Conservation (phyloP, 208 protist species). For the Acanthamoeba quina region DNA sequence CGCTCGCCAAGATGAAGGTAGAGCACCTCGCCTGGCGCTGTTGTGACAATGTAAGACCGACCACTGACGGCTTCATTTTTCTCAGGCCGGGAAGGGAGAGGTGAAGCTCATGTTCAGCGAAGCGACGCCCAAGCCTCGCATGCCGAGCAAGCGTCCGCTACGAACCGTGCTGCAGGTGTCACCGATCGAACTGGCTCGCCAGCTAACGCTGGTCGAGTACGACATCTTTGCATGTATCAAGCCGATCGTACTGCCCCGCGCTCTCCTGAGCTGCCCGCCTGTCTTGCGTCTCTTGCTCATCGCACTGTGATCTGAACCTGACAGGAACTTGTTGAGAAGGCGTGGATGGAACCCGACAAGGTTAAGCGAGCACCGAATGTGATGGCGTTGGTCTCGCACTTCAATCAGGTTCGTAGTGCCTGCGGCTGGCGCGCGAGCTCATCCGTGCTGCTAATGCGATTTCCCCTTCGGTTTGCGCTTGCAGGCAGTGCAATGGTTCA, state of each 20-base stretch:
- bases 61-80: neutral
- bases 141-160: conserved; percentile 28
- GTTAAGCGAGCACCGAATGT: conserved; percentile 51
- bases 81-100: conserved; percentile 25
- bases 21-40: neutral
- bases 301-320: neutral
- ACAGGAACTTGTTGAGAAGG: conserved; percentile 72
- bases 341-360: conserved; percentile 60
- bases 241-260: neutral
- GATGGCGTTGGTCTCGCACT: conserved; percentile 63
- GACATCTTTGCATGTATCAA: conserved; percentile 67
- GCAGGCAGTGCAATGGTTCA: conserved; percentile 65
- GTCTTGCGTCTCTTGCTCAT: neutral
- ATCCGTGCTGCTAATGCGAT: too few relatives aligned
- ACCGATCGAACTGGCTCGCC: conserved; percentile 62
- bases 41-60: too few relatives aligned
- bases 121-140: conserved; percentile 50
- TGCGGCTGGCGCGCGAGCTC: neutral
- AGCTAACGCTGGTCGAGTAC: conserved; percentile 70
- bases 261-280: neutral
- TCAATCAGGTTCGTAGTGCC: conserved; percentile 46
- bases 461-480: neutral
- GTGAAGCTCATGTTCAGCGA: conserved; percentile 74
- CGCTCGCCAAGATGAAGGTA: conserved; percentile 67
- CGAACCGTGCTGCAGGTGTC: conserved; percentile 53